Evolutionary conservation across 495 filamentous ascomycete genomes (phyloP), one percentile per base, ranked within the genome.

Genomic region (Massariosphaeria phaeospora): DNA sequence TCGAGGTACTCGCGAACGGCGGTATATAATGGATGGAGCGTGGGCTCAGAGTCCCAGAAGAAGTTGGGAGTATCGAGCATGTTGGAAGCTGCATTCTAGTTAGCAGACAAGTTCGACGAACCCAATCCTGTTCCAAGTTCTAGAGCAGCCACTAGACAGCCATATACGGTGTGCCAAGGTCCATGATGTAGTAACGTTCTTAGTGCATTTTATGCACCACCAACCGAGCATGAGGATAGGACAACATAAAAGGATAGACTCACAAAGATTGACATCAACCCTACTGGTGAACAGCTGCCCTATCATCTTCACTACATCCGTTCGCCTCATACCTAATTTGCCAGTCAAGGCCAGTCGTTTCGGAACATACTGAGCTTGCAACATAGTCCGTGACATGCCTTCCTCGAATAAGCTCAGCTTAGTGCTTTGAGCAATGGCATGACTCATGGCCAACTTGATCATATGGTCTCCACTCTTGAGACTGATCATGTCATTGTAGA

Each of bases 401-500:
- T 95, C 94, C 68, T 99, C 93, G 65, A 99, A 99, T 73, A 91
- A 90, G 63, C 84, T 90, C 35, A 99, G 77, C 67, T 96, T 97
- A 7, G 93, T 99, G 69, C 90, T 96, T 70, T 99, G 93, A 3
- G 90, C 88, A 57, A 99, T 96, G 39, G 90, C 94, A 67, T 99
- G 94, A 61, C 84, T 89, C 72, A 99, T 99, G 11, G 90, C 87
- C 3, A 99, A 76, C 70, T 96, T 96, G 66, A 97, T 93, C 93
- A 97, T 97, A 74, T 97, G 94, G 72, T 99, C 93, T 13, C 89
- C 87, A 36, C 85, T 89, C 26, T 90, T 78, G 11, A 99, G 75
- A 0, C 93, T 99, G 67, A 99, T 97, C 94, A 99, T 97, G 67
- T 99, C 93, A 68, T 99, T 95, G 71, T 89, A 99, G 50, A 99